Evolutionary conservation across 352 stramenopile species (phyloP).

Genomic region (Globisporangium abappressorium): DNA sequence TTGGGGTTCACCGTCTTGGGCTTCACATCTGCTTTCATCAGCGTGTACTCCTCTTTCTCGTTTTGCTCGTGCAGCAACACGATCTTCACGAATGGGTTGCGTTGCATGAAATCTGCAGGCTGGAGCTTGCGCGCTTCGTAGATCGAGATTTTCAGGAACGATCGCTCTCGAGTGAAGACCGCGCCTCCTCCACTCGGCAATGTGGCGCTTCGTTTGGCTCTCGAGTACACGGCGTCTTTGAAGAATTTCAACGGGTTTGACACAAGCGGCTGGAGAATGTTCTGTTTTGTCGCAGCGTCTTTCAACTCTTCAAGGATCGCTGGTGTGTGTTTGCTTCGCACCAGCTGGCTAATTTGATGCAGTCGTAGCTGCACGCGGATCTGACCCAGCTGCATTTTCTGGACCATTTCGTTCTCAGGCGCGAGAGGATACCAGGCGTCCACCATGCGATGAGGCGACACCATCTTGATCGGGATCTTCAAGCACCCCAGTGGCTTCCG

Average conservation of each 20-base stretch:
- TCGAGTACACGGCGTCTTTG: conserved; percentile 11
- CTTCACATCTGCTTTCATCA: conserved; percentile 67
- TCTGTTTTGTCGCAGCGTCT: conserved; percentile 17
- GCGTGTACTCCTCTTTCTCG: conserved; percentile 52
- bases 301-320: conserved; percentile 32
- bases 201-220: conserved; percentile 4
- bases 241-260: conserved; percentile 15
- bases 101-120: conserved; percentile 28
- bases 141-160: conserved; percentile 60
- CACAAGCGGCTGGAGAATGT: neutral
- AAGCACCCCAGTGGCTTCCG: conserved; percentile 56
- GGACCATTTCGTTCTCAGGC: conserved; percentile 64
- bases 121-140: conserved; percentile 55
- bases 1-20: conserved; percentile 61
- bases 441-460: conserved; percentile 53
- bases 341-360: conserved; percentile 26
- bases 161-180: conserved; percentile 31
- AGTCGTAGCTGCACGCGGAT: conserved; percentile 55
- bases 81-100: conserved; percentile 53
- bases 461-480: conserved; percentile 61
- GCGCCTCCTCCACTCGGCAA: conserved; percentile 15
- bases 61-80: conserved; percentile 40
- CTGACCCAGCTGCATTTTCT: conserved; percentile 56
- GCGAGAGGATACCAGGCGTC: conserved; percentile 66
- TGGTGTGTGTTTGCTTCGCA: conserved; percentile 37